Conservation (phyloP, 2,329 filamentous ascomycete species). For the Daldinia sp. region DNA sequence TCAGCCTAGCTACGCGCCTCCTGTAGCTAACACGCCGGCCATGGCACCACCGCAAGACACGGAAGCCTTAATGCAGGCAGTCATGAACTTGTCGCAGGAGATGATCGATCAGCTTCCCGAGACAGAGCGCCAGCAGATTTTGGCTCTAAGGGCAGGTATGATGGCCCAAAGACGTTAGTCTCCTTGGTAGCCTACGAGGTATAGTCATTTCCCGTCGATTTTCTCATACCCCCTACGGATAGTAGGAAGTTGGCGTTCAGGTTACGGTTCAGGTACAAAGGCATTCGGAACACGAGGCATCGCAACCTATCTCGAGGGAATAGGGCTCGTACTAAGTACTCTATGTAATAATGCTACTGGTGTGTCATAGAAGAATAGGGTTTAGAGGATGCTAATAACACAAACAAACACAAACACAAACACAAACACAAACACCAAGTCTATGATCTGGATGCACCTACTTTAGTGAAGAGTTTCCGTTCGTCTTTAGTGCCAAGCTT, state of each 20-base stretch:
- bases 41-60: slow-evolving; percentile 60
- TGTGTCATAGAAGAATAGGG: not conserved
- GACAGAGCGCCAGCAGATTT: slow-evolving; percentile 78
- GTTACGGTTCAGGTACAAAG: slow-evolving; percentile 32
- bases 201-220: slow-evolving; percentile 6
- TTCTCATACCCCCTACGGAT: slow-evolving; percentile 29
- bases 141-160: slow-evolving; percentile 75
- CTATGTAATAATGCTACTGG: slow-evolving; percentile 3
- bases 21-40: slow-evolving; percentile 49
- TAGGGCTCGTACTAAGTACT: not conserved
- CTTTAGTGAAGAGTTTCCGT: not conserved
- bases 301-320: slow-evolving; percentile 1
- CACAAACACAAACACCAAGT: not conserved
- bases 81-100: slow-evolving; percentile 80
- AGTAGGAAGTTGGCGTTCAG: slow-evolving; percentile 31
- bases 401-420: too few species aligned
- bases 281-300: slow-evolving; percentile 17
- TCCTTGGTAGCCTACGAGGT: not conserved
- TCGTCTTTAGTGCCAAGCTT: not conserved
- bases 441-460: not conserved
- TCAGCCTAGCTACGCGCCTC: slow-evolving; percentile 53
- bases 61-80: slow-evolving; percentile 79
- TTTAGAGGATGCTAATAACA: not conserved
- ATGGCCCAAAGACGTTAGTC: slow-evolving; percentile 50
- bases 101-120: slow-evolving; percentile 82